phyloP scores from a whole-genome alignment of 148 eudicot species.

The Beta vulgaris region DNA sequence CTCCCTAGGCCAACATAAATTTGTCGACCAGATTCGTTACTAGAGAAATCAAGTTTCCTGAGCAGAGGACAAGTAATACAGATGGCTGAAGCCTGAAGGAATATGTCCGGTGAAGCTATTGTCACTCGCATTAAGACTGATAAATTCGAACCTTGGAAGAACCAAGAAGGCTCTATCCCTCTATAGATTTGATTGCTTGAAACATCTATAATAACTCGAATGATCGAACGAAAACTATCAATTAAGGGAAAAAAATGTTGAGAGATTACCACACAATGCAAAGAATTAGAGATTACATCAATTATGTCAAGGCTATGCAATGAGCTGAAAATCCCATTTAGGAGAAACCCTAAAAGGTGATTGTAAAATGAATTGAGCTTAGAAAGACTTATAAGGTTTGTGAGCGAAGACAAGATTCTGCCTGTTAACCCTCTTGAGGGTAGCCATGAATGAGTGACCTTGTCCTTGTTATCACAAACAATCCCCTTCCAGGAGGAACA shows the following conservation, averaged over 20 bases:
- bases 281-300: too few species aligned
- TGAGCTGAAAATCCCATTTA: conserved; percentile 47
- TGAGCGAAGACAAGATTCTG: conserved; percentile 33
- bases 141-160: conserved; percentile 37
- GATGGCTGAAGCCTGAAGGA: conserved; percentile 40
- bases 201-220: too few species aligned
- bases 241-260: too few species aligned
- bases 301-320: conserved; percentile 40
- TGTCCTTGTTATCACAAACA: conserved; percentile 42
- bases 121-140: conserved; percentile 49
- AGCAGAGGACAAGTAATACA: conserved; percentile 43
- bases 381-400: conserved; percentile 43
- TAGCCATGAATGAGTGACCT: conserved; percentile 40
- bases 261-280: too few species aligned
- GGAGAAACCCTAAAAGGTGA: conserved; percentile 50
- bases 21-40: conserved; percentile 39
- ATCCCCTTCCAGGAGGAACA: conserved; percentile 69
- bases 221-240: too few species aligned
- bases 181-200: conserved; percentile 59
- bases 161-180: conserved; percentile 43
- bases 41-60: conserved; percentile 52
- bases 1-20: conserved; percentile 43
- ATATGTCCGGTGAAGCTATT: conserved; percentile 48
- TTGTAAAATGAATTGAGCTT: conserved; percentile 62
- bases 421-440: conserved; percentile 48